Conservation (phyloP, 179 eudicot species). For the Spergularia azorica region DNA sequence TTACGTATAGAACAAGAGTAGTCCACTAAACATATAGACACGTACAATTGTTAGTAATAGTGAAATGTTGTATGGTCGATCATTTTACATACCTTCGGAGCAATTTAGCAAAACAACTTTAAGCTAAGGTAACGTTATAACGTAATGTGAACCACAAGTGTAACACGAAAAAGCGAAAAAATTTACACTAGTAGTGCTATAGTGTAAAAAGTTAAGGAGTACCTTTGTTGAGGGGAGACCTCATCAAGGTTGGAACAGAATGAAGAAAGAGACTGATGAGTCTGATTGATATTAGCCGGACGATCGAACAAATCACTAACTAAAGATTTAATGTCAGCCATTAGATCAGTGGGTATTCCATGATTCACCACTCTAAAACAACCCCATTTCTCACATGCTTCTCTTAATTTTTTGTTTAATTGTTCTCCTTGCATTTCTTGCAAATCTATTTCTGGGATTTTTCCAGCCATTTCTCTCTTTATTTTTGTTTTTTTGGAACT, state of each 20-base stretch:
- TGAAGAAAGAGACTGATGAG: constrained; percentile 35
- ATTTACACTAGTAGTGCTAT: too few species aligned
- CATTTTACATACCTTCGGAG: too few species aligned
- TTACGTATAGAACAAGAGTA: too few species aligned
- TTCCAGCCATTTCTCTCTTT: constrained; percentile 4
- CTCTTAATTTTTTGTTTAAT: constrained; percentile 26
- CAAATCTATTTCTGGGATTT: constrained; percentile 53
- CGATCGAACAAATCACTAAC: constrained; percentile 49
- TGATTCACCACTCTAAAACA: constrained; percentile 61
- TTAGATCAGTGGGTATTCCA: constrained; percentile 39
- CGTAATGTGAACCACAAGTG: too few species aligned
- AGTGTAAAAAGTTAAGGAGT: too few species aligned
- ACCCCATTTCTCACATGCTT: constrained; percentile 57
- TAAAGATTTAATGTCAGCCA: constrained; percentile 52
- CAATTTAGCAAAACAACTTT: too few species aligned
- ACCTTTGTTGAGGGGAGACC: constrained; percentile 59
- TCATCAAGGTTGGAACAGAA: constrained; percentile 54
- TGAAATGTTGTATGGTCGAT: too few species aligned
- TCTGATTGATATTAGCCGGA: constrained; percentile 47
- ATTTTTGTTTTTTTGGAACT: too few species aligned
- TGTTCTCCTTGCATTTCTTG: constrained; percentile 28
- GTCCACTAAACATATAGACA: too few species aligned
- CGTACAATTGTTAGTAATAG: too few species aligned
- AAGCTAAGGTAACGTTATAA: too few species aligned
- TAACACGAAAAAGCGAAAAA: too few species aligned